Base-by-base conservation (phyloP, 1,284 basidiomycete genomes). In the Microstroma glucosiphilum region DNA sequence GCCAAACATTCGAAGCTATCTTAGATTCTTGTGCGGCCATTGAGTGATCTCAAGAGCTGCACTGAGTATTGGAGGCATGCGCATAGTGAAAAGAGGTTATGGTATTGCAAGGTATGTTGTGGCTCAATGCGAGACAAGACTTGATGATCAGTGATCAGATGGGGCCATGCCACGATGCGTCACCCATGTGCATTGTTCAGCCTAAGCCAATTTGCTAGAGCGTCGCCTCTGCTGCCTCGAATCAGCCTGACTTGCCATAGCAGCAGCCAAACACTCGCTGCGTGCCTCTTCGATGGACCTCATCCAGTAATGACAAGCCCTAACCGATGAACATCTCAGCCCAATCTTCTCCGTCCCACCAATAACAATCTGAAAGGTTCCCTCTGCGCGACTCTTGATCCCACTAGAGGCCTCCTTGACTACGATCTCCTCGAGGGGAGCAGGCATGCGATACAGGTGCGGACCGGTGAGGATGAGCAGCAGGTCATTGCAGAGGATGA, bases 401-500 rank as follows among this genome's bases (percentile, higher is more conserved):
- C 61, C 48, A 2, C 54, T n/a, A 8, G 64, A 62, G 9, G 49
- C 61, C 19, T 65, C 64, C 40, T 59, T 42, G 40, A 71, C 69
- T 23, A 60, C 58, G 11, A 72, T 58, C 55, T 71, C 72, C 13
- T 63, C 61, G 8, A 73, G 62, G 0, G 72, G 70, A 11, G 69
- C 65, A 1, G 72, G 72, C 69, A 73, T 72, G 8, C 69, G 51
- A 56, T 73, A 73, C 15, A 73, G 60, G 48, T 71, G 64, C 49
- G 66, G 63, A 46, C 57, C 51, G 15, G 11, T 25, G 25, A 76
- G 66, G 43, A 81, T 58, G 13, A 81, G 60, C 19, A 76, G 54
- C 30, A 81, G 60, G 57, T 81, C 80, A 37, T 71, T 78, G 56
- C 74, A 77, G 13, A 81, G 70, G 48, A 80, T 73, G n/a, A 69